A percentile compares a stretch with the other conserved stretches of the same genome.
These are phyloP conservation scores for Kuraishia piskuri DNA, from an alignment of 805 yeast genomes.

Conservation along the genomic window DNA sequence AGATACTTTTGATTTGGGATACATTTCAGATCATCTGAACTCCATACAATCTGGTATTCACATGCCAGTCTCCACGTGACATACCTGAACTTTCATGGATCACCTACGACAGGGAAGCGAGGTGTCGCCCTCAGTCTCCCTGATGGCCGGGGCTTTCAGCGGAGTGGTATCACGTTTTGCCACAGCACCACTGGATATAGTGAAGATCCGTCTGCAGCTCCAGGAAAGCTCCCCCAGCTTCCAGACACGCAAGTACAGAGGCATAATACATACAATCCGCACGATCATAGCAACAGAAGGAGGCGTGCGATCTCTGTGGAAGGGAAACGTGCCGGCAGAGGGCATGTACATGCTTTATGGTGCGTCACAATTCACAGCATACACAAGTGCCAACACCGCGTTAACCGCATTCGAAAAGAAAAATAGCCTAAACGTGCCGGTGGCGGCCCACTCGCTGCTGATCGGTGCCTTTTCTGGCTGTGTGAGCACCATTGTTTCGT, in stretches of 20 bases:
- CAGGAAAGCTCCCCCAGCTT: slow-evolving; percentile 18
- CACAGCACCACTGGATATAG: slow-evolving; percentile 72
- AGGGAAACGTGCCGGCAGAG: slow-evolving; percentile 92
- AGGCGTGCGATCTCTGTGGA: slow-evolving; percentile 79
- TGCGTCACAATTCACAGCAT: slow-evolving; percentile 72
- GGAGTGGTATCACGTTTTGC: slow-evolving; percentile 47
- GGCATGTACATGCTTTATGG: slow-evolving; percentile 80
- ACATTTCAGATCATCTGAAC: neutral
- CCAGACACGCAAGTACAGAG: slow-evolving; percentile 20
- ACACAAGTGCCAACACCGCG: slow-evolving; percentile 41
- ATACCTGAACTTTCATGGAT: too few relatives aligned
- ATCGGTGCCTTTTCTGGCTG: slow-evolving; percentile 78
- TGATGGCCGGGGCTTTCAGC: slow-evolving; percentile 63
- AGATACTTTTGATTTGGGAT: neutral
- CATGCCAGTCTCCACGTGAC: neutral
- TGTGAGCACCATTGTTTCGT: slow-evolving; percentile 62
- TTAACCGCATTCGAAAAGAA: slow-evolving; percentile 24
- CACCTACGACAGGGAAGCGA: slow-evolving; percentile 32
- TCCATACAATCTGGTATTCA: neutral
- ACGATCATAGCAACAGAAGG: slow-evolving; percentile 48
- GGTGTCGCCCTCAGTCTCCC: slow-evolving; percentile 42
- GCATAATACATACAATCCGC: slow-evolving; percentile 27
- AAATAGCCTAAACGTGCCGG: slow-evolving; percentile 18
- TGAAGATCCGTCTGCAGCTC: slow-evolving; percentile 70
- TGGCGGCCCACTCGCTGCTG: slow-evolving; percentile 34